Percentiles rank a stretch among this genome's conserved stretches.
phyloP scores from a whole-genome alignment of 2,329 filamentous ascomycete genomes.

The Aspergillus pseudonomiae region DNA sequence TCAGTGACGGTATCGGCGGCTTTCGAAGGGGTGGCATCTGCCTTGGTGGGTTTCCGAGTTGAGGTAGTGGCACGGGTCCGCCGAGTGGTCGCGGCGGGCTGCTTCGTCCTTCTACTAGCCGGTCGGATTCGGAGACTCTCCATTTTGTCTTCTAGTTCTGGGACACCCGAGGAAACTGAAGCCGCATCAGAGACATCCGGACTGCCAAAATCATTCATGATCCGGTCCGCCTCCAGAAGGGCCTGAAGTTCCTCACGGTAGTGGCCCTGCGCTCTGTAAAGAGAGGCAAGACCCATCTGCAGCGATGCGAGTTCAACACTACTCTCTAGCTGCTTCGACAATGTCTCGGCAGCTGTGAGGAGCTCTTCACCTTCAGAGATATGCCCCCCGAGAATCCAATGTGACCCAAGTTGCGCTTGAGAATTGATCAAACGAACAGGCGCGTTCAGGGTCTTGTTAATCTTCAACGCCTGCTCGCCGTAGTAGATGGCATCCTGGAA shows the following conservation, averaged over 20 bases:
- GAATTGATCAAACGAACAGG: constrained; percentile 55
- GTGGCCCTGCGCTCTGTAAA: constrained; percentile 52
- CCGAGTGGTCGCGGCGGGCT: constrained; percentile 25
- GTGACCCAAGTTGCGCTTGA: constrained; percentile 50
- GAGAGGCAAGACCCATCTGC: constrained; percentile 46
- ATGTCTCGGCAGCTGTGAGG: constrained; percentile 59
- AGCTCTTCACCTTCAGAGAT: constrained; percentile 57
- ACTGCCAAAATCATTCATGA: constrained; percentile 46
- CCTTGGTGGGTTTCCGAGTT: constrained; percentile 26
- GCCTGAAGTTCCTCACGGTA: constrained; percentile 52
- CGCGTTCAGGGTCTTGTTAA: constrained; percentile 70
- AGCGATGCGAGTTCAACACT: constrained; percentile 57
- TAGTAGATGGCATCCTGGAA: constrained; percentile 89
- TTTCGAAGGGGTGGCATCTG: constrained; percentile 14
- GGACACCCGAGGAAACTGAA: constrained; percentile 32
- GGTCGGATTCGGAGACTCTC: constrained; percentile 43
- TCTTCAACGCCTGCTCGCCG: constrained; percentile 77
- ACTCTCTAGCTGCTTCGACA: constrained; percentile 54
- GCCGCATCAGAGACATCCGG: constrained; percentile 34
- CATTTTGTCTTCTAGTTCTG: constrained; percentile 47
- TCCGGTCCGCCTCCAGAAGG: constrained; percentile 53
- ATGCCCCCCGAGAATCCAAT: constrained; percentile 54
- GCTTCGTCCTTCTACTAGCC: constrained; percentile 27
- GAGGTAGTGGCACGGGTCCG: constrained; percentile 36
- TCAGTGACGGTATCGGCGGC: constrained; percentile 29